Evolutionary conservation across 108 stramenopile species (phyloP), one percentile per base, ranked within the genome.

Genomic region (Nannochloropsis granulata): DNA sequence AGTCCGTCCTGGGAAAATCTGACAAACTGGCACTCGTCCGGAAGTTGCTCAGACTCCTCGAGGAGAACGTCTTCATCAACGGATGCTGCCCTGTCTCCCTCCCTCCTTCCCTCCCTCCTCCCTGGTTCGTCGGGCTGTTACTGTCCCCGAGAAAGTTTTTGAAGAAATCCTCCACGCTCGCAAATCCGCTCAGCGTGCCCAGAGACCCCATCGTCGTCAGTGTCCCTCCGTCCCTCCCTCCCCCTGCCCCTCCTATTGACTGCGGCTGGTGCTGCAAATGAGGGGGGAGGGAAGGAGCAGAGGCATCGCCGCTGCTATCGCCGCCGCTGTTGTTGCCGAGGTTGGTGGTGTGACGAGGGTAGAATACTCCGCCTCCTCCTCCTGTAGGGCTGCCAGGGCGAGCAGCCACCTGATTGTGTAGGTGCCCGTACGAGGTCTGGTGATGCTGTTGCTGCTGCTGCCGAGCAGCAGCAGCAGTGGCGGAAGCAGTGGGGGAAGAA

Each of bases 131-230:
- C 21, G 56, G 56, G 11, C 56, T 71, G 56, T 71, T 71, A 10
- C 56, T 71, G 82, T 78, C 19, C 82, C 44, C 44, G 44, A 83
- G 44, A 43, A 83, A 45, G 16, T 24, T 43, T 19, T 24, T 25
- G 44, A 83, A 44, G 5, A 25, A 83, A 90, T 90, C 44, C 83
- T 90, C 95, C 93, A 95, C 92, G 25, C 92, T 93, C 90, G 94
- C 95, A 78, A 90, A 85, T 81, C 56, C 56, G n/a, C 56, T 71
- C 56, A 71, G 10, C 21, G 56, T 71, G 11, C 56, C 56, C 7
- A 71, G 56, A 5, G 56, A 71, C 11, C 56, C 56, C 56, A 71
- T 71, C 21, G 56, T 71, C 56, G 56, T 71, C 56, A 71, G 7
- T 71, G 21, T n/a, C n/a, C 56, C 56, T n/a, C 56, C 56, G 56